Conservation (phyloP, 768 basidiomycete genomes). For the Mycena haematopus region DNA sequence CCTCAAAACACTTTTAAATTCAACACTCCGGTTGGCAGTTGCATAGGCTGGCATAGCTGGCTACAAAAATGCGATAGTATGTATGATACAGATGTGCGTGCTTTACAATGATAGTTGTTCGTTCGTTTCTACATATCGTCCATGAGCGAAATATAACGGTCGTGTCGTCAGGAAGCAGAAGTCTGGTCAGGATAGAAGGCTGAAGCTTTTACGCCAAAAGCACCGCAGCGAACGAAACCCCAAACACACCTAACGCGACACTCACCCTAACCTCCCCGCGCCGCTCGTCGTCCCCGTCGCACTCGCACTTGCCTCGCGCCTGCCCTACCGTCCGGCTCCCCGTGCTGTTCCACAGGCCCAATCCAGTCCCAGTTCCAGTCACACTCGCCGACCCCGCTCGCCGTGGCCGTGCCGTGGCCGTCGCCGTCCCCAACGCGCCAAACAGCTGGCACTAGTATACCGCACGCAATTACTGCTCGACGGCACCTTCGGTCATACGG, state of each 20-base stretch:
- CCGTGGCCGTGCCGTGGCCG: background rate
- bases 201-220: conserved; percentile 30
- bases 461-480: conserved; percentile 44
- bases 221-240: conserved; percentile 30
- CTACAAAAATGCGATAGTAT: conserved; percentile 4
- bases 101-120: background rate
- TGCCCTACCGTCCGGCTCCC: conserved; percentile 2
- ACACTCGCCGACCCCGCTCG: background rate
- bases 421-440: conserved; percentile 25
- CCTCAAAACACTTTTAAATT: no score
- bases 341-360: background rate
- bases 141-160: background rate
- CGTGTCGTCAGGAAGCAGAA: conserved; percentile 1
- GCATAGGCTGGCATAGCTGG: no score
- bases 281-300: conserved; percentile 7
- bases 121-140: background rate
- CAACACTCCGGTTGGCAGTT: no score
- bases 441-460: conserved; percentile 42
- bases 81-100: conserved; percentile 1
- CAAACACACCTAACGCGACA: conserved; percentile 17
- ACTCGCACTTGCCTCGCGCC: conserved; percentile 3
- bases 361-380: background rate
- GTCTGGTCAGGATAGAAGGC: background rate
- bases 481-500: conserved; percentile 51
- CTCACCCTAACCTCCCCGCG: conserved; percentile 12